Percentiles rank a stretch among this genome's conserved stretches.
Evolutionary conservation across 2,329 filamentous ascomycete genomes (phyloP).

Genomic region (Botrytis squamosa): DNA sequence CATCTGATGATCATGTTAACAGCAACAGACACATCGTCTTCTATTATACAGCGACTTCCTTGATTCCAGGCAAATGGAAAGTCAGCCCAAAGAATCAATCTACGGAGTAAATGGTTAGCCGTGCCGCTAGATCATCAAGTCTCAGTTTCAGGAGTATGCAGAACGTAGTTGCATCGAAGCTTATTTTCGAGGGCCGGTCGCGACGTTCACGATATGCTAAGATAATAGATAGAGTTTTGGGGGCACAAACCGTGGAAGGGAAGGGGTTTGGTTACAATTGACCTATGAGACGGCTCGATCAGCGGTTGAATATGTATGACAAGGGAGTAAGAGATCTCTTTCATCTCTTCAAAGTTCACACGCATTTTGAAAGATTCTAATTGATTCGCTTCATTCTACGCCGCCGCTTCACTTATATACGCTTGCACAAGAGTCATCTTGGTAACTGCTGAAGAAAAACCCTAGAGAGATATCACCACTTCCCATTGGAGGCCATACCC

Average conservation of each 20-base stretch:
- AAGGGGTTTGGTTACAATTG: neutral
- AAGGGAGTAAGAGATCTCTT: neutral
- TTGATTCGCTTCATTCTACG: constrained; percentile 1
- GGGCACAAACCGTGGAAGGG: neutral
- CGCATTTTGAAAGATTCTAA: neutral
- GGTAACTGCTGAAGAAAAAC: constrained; percentile 8
- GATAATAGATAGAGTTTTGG: neutral
- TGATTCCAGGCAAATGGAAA: neutral
- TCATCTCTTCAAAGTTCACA: neutral
- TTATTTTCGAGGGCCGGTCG: neutral
- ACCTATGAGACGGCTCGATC: neutral
- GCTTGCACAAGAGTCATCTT: constrained; percentile 1
- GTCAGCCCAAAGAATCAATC: neutral
- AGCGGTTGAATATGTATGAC: neutral
- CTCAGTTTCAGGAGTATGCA: constrained; percentile 1
- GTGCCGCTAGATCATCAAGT: neutral
- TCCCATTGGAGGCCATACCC: neutral
- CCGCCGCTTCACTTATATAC: neutral
- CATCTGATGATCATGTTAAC: neutral
- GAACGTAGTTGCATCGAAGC: constrained; percentile 1
- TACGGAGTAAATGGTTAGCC: neutral
- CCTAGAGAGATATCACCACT: neutral
- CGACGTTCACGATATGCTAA: neutral
- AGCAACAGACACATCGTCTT: neutral
- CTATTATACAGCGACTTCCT: neutral